Conservation (phyloP, 805 yeast species). For the Metschnikowia borealis region DNA sequence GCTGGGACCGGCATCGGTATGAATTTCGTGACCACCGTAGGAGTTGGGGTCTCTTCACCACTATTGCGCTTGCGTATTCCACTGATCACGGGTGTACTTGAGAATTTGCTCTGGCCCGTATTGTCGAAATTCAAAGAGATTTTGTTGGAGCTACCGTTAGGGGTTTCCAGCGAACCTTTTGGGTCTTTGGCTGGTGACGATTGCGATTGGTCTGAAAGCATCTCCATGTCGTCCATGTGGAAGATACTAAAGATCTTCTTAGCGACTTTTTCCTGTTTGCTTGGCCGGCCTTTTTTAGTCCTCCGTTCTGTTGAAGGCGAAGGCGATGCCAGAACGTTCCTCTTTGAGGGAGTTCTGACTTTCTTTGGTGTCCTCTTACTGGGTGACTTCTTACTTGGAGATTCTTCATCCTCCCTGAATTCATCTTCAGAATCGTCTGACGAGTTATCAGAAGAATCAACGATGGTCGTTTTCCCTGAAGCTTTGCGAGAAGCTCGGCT, state of each 20-base stretch:
- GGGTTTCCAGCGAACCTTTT: neutral
- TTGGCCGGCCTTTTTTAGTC: conserved; percentile 16
- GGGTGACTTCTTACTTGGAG: neutral
- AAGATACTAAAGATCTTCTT: conserved; percentile 32
- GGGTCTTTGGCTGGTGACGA: conserved; percentile 5
- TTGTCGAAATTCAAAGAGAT: conserved; percentile 18
- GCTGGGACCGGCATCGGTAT: conserved; percentile 29
- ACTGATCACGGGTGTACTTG: conserved; percentile 22
- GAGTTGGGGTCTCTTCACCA: conserved; percentile 4
- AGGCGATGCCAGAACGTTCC: neutral
- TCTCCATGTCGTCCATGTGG: conserved; percentile 29
- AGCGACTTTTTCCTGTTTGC: conserved; percentile 14
- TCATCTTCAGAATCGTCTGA: neutral
- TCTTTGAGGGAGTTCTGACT: neutral
- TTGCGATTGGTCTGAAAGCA: conserved; percentile 18
- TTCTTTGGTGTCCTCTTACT: neutral
- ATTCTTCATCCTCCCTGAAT: neutral
- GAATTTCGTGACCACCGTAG: conserved; percentile 18
- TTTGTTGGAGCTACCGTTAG: neutral
- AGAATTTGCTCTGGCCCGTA: conserved; percentile 15
- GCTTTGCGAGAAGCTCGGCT: neutral
- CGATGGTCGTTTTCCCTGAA: neutral
- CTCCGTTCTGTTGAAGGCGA: conserved; percentile 6
- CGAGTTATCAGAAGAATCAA: neutral
- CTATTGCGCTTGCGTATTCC: conserved; percentile 18